Conservation (phyloP, 164 flowering plant species). For the Annona cherimola region DNA sequence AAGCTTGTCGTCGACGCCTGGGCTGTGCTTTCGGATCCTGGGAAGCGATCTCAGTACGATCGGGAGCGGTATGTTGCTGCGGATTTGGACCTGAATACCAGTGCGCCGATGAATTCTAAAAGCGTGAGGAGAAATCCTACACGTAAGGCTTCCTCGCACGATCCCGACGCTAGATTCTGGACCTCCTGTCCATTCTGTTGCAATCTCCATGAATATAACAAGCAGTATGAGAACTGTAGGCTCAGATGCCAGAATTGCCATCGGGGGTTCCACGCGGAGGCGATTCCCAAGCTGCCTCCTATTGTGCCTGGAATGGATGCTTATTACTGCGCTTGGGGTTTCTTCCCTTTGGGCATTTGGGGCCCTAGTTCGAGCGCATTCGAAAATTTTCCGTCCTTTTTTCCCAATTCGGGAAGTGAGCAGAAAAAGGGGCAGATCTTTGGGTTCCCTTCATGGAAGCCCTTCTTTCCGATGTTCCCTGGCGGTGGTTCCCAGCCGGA, state of each 20-base stretch:
- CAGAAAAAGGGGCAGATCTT: constrained; percentile 6
- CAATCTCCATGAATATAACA: constrained; percentile 59
- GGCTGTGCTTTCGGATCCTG: constrained; percentile 54
- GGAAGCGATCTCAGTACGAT: constrained; percentile 53
- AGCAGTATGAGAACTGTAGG: constrained; percentile 54
- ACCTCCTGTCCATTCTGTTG: constrained; percentile 84
- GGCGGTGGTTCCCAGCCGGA: constrained; percentile 12
- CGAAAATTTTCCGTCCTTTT: neutral
- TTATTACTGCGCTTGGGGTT: constrained; percentile 74
- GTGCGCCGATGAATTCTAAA: neutral
- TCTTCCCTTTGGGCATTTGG: constrained; percentile 56
- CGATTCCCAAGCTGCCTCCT: constrained; percentile 47
- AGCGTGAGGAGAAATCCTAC: neutral
- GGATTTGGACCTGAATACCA: neutral
- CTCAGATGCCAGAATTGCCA: constrained; percentile 66
- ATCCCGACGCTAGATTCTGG: constrained; percentile 47
- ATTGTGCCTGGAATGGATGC: constrained; percentile 56
- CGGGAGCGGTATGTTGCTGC: neutral
- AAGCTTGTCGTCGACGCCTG: constrained; percentile 74
- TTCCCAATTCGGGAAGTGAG: neutral
- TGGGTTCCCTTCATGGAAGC: constrained; percentile 47
- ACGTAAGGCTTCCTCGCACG: neutral
- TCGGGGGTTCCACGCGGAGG: constrained; percentile 59
- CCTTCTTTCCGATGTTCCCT: constrained; percentile 37
- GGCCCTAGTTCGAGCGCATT: constrained; percentile 12